Conservation (phyloP, 2,329 filamentous ascomycete species). For the Bipolaris oryzae region DNA sequence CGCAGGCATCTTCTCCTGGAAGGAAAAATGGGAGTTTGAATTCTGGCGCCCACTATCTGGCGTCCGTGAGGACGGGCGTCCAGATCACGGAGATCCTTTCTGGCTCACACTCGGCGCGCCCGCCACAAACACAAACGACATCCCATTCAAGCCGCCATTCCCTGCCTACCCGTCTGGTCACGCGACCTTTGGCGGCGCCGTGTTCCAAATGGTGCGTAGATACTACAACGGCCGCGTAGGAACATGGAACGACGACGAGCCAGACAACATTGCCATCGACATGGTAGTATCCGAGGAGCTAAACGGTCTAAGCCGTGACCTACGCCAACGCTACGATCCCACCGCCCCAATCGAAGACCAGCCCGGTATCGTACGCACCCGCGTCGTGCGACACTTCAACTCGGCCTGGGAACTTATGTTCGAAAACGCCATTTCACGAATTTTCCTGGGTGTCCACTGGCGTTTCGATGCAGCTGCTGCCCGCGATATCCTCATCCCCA, state of each 20-base stretch:
- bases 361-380: constrained; percentile 33
- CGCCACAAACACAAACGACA: constrained; percentile 30
- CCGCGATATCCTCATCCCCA: constrained; percentile 23
- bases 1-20: constrained; percentile 39
- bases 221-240: constrained; percentile 34
- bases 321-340: constrained; percentile 32
- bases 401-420: constrained; percentile 37
- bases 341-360: constrained; percentile 30
- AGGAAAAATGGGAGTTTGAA: constrained; percentile 37
- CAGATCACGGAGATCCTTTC: constrained; percentile 28
- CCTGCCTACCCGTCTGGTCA: constrained; percentile 36
- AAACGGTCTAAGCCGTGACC: constrained; percentile 33
- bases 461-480: constrained; percentile 36
- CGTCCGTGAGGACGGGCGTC: constrained; percentile 27
- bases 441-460: constrained; percentile 39
- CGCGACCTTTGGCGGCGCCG: constrained; percentile 33
- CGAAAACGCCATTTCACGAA: constrained; percentile 35
- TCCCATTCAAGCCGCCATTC: constrained; percentile 36
- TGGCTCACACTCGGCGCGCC: constrained; percentile 32
- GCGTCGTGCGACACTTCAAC: constrained; percentile 23
- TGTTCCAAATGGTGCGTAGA: constrained; percentile 30
- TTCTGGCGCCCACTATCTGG: constrained; percentile 40
- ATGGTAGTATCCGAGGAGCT: constrained; percentile 30
- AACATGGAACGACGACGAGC: constrained; percentile 23
- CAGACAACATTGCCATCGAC: constrained; percentile 32